Base-by-base conservation (phyloP, 768 basidiomycete species). In the Lyophyllum decastes region DNA sequence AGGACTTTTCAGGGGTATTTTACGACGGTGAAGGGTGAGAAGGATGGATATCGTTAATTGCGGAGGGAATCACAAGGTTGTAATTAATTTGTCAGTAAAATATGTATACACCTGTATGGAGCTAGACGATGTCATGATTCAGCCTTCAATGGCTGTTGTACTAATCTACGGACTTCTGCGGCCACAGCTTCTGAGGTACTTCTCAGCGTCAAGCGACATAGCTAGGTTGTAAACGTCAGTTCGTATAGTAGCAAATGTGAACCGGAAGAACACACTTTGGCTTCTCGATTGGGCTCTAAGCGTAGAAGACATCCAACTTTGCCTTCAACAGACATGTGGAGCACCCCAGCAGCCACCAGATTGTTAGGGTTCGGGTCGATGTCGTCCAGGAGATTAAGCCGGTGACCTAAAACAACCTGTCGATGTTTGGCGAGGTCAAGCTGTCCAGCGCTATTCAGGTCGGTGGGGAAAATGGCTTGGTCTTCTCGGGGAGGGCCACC, bases 281-380 rank as follows among this genome's bases (percentile, higher is more conserved):
- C 97, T 58, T 97, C 95, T 52, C 86, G 83, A 75, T 98, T 99
- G 2, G 97, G 97, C 72, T 99, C 97, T 26, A 98, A 71, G 54
- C 97, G 83, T 61, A 98, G 73, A 60, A 99, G 77, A 68, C 97
- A 98, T 6, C 97, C 97, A 49, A 98, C 93, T 73, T 98, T 98
- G 33, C 96, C 96, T 3, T 90, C 90, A 4, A 77, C 72, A n/a
- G 90, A 88, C 77, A 88, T 96, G 70, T 98, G 94, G 50, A 99
- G 76, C 30, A 99, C 92, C n/a, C 91, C 95, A n/a, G 95, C 97
- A 21, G 85, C 91, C 17, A 98, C 95, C 43, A 94, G 72, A 68
- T 99, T 99, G 68, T 81, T 87, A n/a, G 90, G 88, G 72, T 97
- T 99, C 26, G 95, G 93, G 68, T 99, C 97, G 55, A 98, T 85